Evolutionary conservation across 176 grass and related monocot genomes (phyloP), one percentile per base, ranked within the genome.

Genomic region (Bothriochloa decipiens): DNA sequence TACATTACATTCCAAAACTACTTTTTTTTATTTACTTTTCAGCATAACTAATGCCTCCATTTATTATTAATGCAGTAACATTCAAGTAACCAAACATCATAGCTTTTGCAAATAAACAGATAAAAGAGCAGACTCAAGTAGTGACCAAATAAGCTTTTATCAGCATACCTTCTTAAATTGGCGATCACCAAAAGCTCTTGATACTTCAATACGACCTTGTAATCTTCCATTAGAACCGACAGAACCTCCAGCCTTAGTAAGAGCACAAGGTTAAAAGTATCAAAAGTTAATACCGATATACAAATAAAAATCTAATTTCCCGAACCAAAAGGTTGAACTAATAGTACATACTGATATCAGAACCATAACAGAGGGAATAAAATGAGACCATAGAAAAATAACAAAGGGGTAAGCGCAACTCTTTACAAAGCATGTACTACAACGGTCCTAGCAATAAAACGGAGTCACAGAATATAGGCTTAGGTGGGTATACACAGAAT

Each of bases 141-240:
- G 35, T 70, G 42, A 68, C 36, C 46, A 85, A 74, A 73, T 39
- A 74, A 50, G 5, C 57, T 68, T 52, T 17, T 65, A 72, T 25
- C 47, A 77, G 42, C 47, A 37, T 90, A 98, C 92, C 92, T 98
- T 98, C 84, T 98, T 98, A 91, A 95, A 98, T 23, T 95, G 92
- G 58, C 87, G 85, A 87, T 98, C 91, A 74, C 95, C 95, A 20
- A 98, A 95, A 68, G 91, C 92, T 90, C 95, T 98, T 85, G 95
- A 98, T 80, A 98, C 92, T 84, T 98, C 91, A 77, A 95, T 86
- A 50, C 95, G 95, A 47, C 92, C 95, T 89, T 98, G 95, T 32
- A 98, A 70, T 77, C 95, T 84, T 91, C 95, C 92, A 90, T 98
- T 98, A 27, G 92, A 65, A 71, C 95, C 89, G 68, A 93, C 92